Conservation (phyloP, 805 yeast species). For the Lipomyces chichibuensis region DNA sequence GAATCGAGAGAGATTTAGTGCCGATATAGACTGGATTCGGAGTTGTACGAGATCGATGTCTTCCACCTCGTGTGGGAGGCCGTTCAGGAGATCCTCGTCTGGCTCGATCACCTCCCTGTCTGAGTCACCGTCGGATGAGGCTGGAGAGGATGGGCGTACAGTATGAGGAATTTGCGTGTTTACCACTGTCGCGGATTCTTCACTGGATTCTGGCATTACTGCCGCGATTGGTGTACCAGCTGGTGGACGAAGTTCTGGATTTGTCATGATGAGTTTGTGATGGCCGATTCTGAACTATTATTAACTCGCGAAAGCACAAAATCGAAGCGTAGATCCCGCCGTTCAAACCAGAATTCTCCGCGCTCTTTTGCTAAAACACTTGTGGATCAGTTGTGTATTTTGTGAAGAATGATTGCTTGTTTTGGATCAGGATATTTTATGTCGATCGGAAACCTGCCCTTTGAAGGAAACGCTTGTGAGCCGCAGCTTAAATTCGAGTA, state of each 20-base stretch:
- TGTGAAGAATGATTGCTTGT: no score
- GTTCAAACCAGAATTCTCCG: not conserved
- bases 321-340: not conserved
- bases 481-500: not conserved
- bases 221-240: not conserved
- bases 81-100: slow-evolving; percentile 59
- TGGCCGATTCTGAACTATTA: not conserved
- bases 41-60: slow-evolving; percentile 62
- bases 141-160: not conserved
- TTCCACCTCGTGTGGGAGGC: slow-evolving; percentile 52
- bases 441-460: no score
- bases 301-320: not conserved
- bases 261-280: not conserved
- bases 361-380: not conserved
- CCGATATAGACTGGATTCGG: slow-evolving; percentile 55
- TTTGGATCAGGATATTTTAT: no score
- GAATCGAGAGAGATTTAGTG: slow-evolving; percentile 58
- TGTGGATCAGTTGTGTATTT: not conserved
- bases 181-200: not conserved
- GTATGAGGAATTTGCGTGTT: not conserved
- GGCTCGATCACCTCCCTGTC: slow-evolving; percentile 54
- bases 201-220: not conserved
- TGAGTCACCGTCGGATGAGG: not conserved
- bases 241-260: not conserved
- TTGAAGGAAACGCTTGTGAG: not conserved